phyloP scores from a whole-genome alignment of 2,329 filamentous ascomycete genomes.

The Aspergillus texensis region DNA sequence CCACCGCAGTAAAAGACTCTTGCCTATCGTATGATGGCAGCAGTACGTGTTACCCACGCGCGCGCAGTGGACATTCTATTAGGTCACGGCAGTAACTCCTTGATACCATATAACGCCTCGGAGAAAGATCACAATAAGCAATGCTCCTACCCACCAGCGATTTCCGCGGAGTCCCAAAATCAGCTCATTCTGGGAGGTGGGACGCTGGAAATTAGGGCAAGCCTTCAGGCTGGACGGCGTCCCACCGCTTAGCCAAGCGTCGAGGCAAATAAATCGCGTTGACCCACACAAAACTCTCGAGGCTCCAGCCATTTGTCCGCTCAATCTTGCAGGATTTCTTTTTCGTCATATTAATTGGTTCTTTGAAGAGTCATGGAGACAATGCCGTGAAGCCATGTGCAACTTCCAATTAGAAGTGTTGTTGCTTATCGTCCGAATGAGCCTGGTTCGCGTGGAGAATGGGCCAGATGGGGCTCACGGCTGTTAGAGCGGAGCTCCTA shows the following conservation, averaged over 20 bases:
- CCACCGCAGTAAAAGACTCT: neutral
- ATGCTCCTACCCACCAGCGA: neutral
- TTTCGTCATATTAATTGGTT: neutral
- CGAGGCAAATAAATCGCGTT: neutral
- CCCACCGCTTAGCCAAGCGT: neutral
- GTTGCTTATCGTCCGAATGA: neutral
- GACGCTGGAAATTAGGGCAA: neutral
- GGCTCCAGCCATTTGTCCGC: neutral
- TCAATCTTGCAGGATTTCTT: neutral
- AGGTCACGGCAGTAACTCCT: neutral
- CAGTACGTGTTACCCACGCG: neutral
- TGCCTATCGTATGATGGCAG: neutral
- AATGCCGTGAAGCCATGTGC: too few relatives aligned
- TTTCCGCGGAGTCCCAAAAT: neutral
- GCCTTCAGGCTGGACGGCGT: neutral
- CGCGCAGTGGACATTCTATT: neutral
- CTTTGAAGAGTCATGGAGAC: neutral
- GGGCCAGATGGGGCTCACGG: neutral
- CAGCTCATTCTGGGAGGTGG: neutral
- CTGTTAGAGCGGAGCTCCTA: neutral
- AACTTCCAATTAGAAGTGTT: neutral
- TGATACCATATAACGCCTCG: slow-evolving; percentile 1
- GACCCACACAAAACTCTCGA: neutral
- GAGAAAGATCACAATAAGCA: slow-evolving; percentile 1
- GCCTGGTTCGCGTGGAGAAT: neutral